phyloP scores from a whole-genome alignment of 2,329 filamentous ascomycete genomes.

The Fusarium brevicatenulatum region DNA sequence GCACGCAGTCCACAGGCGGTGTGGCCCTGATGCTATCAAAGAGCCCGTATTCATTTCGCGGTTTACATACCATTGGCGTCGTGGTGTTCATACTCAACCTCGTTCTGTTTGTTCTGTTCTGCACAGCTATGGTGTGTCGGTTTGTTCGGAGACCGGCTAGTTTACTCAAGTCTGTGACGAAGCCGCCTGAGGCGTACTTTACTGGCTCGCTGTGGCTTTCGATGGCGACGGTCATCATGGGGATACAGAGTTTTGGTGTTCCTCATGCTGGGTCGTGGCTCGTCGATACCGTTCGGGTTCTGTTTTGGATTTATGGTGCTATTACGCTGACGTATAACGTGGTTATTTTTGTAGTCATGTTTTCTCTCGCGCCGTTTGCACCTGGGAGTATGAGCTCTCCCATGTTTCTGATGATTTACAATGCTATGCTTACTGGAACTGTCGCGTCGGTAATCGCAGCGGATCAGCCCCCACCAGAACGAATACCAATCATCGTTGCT shows the following conservation, averaged over 20 bases:
- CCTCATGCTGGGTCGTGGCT: background rate
- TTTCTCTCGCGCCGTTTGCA: background rate
- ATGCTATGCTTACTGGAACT: background rate
- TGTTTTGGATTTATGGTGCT: background rate
- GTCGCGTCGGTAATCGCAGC: background rate
- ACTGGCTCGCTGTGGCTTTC: background rate
- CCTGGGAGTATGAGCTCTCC: slow-evolving; percentile 12
- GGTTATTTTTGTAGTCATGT: slow-evolving; percentile 1
- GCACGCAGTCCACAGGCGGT: slow-evolving; percentile 1
- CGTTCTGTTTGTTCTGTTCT: background rate
- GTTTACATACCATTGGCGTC: background rate
- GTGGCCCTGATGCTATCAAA: slow-evolving; percentile 7
- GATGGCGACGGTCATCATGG: slow-evolving; percentile 4
- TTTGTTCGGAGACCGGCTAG: background rate
- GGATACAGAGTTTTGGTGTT: slow-evolving; percentile 9
- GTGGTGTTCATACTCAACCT: background rate
- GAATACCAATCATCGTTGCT: background rate
- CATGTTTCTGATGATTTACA: slow-evolving; percentile 13
- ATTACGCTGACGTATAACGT: background rate
- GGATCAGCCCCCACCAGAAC: background rate
- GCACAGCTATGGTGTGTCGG: background rate
- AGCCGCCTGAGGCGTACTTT: slow-evolving; percentile 5
- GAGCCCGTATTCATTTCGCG: background rate
- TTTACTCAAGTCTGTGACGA: background rate
- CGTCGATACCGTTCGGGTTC: background rate